phyloP scores from a whole-genome alignment of 208 protist genomes.

The Herpetomonas samuelpessoai region DNA sequence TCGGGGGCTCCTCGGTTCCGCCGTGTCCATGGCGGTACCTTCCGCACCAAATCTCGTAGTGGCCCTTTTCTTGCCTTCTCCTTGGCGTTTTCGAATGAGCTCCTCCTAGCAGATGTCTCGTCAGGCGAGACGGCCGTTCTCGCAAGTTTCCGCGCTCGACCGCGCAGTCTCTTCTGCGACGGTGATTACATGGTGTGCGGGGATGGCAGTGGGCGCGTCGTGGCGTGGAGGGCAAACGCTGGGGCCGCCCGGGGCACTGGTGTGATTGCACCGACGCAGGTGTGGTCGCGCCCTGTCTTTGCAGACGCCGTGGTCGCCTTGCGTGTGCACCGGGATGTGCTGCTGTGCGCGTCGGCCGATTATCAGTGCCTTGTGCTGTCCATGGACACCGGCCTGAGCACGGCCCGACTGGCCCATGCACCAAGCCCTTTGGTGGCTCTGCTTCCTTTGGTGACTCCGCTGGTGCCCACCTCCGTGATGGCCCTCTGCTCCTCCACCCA shows the following conservation, averaged over 20 bases:
- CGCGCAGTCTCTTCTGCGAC: conserved; percentile 64
- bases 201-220: conserved; percentile 67
- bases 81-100: conserved; percentile 82
- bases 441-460: conserved; percentile 16
- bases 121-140: conserved; percentile 44
- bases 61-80: conserved; percentile 45
- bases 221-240: conserved; percentile 51
- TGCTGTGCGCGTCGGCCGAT: conserved; percentile 67
- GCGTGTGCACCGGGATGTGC: conserved; percentile 32
- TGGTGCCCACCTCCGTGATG: conserved; percentile 13
- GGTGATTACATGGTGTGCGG: conserved; percentile 73
- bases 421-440: conserved; percentile 26
- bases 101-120: conserved; percentile 66
- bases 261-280: conserved; percentile 4
- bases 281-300: conserved; percentile 53
- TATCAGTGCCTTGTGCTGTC: conserved; percentile 41
- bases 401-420: conserved; percentile 34
- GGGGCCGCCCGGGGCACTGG: conserved; percentile 10
- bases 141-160: conserved; percentile 49
- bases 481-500: conserved; percentile 29
- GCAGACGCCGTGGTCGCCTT: conserved; percentile 53
- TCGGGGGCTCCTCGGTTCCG: no score
- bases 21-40: no score
- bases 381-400: conserved; percentile 40
- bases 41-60: no score